These are phyloP conservation scores for Ceratocystiopsis minuta DNA, from an alignment of 2,329 filamentous ascomycete species.

Conservation along the genomic window DNA sequence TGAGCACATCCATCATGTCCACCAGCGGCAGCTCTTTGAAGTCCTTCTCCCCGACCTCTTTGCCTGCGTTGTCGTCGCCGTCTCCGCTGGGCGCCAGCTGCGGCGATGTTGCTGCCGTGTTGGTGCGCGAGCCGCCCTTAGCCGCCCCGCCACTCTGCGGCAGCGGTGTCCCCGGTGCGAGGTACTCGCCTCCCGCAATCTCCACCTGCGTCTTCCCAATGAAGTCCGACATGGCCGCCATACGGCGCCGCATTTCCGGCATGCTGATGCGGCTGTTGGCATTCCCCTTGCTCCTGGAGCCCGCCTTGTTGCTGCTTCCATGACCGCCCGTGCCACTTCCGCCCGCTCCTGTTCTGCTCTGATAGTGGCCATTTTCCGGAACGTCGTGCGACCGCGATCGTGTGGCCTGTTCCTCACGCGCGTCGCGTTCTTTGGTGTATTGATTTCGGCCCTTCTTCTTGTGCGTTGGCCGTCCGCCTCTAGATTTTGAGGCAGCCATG, in stretches of 20 bases:
- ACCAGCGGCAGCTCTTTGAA: constrained; percentile 63
- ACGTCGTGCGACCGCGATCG: constrained; percentile 35
- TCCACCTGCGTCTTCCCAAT: constrained; percentile 81
- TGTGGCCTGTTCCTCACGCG: constrained; percentile 33
- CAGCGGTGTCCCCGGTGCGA: background rate
- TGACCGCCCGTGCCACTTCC: constrained; percentile 7
- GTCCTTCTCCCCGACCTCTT: constrained; percentile 20
- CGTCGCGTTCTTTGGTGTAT: constrained; percentile 60
- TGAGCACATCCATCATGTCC: constrained; percentile 83
- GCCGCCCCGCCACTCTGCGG: constrained; percentile 13
- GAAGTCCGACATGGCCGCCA: constrained; percentile 71
- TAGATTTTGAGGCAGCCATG: constrained; percentile 38
- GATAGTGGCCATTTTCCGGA: constrained; percentile 21
- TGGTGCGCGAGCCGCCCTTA: constrained; percentile 12
- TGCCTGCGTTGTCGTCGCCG: too few relatives aligned
- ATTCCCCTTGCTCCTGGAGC: constrained; percentile 32
- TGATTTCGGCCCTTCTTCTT: constrained; percentile 63
- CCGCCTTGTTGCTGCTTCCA: constrained; percentile 28
- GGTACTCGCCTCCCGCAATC: constrained; percentile 43
- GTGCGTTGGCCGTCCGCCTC: constrained; percentile 38
- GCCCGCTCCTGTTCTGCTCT: constrained; percentile 15
- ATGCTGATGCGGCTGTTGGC: constrained; percentile 57
- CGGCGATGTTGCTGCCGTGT: background rate
- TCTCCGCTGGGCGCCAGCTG: background rate
- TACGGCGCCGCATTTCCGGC: constrained; percentile 74